Conservation (phyloP, 495 filamentous ascomycete genomes). For the Bombardia bombarda region DNA sequence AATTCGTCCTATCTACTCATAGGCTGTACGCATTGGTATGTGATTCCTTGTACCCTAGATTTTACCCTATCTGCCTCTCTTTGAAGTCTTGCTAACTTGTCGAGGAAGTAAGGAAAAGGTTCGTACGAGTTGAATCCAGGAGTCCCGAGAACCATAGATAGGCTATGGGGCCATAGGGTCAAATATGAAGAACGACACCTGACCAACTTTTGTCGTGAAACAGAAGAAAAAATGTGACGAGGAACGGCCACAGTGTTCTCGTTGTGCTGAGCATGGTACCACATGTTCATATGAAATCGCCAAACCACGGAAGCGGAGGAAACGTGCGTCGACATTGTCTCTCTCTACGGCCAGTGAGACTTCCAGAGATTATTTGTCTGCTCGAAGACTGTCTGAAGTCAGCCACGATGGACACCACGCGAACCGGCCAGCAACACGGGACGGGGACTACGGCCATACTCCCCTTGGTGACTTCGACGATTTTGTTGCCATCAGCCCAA, state of each 20-base stretch:
- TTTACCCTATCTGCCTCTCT: too few relatives aligned
- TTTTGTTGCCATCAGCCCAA: slow-evolving; percentile 16
- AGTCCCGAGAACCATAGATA: neutral
- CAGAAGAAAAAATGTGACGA: slow-evolving; percentile 64
- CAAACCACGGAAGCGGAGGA: slow-evolving; percentile 49
- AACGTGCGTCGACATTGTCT: slow-evolving; percentile 21
- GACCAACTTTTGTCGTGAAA: neutral
- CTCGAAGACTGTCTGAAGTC: slow-evolving; percentile 13
- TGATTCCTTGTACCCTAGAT: slow-evolving; percentile 3
- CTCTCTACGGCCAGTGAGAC: neutral
- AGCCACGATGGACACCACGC: slow-evolving; percentile 11
- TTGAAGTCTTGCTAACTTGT: slow-evolving; percentile 8
- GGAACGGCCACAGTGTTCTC: slow-evolving; percentile 47
- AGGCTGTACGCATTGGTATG: slow-evolving; percentile 56
- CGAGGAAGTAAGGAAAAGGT: slow-evolving; percentile 29
- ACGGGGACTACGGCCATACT: slow-evolving; percentile 1
- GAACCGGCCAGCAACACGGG: neutral
- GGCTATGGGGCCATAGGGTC: neutral
- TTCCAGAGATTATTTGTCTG: neutral
- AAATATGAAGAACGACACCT: neutral
- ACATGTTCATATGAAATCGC: slow-evolving; percentile 50
- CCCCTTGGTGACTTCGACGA: slow-evolving; percentile 15
- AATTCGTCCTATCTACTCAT: slow-evolving; percentile 1
- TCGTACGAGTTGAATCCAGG: neutral
- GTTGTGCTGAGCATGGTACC: slow-evolving; percentile 45